These are phyloP conservation scores for Ilyonectria sp. DNA, from an alignment of 2,329 filamentous ascomycete species.

Conservation along the genomic window DNA sequence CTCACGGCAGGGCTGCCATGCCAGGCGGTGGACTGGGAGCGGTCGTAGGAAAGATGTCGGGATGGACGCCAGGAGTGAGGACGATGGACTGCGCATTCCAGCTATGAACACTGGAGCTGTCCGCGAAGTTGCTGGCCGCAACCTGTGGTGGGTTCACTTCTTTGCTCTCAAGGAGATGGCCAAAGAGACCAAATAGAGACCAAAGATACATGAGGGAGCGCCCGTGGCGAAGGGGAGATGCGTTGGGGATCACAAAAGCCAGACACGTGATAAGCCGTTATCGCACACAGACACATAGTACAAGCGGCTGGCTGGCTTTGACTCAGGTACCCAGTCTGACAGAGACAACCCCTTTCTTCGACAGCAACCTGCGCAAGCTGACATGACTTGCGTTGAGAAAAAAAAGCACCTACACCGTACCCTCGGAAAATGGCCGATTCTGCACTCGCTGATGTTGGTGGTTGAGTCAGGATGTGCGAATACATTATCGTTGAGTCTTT, in stretches of 20 bases:
- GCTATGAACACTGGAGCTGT: slow-evolving; percentile 49
- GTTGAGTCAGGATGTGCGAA: slow-evolving; percentile 14
- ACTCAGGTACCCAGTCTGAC: slow-evolving; percentile 34
- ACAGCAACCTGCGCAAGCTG: slow-evolving; percentile 10
- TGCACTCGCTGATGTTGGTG: slow-evolving; percentile 5
- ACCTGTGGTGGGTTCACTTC: slow-evolving; percentile 49
- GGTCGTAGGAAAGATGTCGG: slow-evolving; percentile 51
- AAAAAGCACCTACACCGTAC: background rate
- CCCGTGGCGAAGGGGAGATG: slow-evolving; percentile 28
- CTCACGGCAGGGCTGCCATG: slow-evolving; percentile 50
- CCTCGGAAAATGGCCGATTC: background rate
- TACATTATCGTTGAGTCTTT: slow-evolving; percentile 25
- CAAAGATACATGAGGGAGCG: slow-evolving; percentile 31
- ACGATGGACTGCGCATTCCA: slow-evolving; percentile 55
- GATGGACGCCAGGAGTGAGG: slow-evolving; percentile 51
- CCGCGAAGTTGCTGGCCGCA: slow-evolving; percentile 53
- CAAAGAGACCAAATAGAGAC: slow-evolving; percentile 31
- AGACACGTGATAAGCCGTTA: slow-evolving; percentile 47
- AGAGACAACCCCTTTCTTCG: slow-evolving; percentile 19
- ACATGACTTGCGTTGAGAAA: background rate
- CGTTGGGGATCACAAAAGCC: slow-evolving; percentile 35
- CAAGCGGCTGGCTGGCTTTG: slow-evolving; percentile 40
- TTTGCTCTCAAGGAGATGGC: slow-evolving; percentile 45
- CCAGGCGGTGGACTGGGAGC: slow-evolving; percentile 46
- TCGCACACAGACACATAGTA: slow-evolving; percentile 38